Conservation (phyloP, 2,329 filamentous ascomycete genomes). For the Cladophialophora carrionii region DNA sequence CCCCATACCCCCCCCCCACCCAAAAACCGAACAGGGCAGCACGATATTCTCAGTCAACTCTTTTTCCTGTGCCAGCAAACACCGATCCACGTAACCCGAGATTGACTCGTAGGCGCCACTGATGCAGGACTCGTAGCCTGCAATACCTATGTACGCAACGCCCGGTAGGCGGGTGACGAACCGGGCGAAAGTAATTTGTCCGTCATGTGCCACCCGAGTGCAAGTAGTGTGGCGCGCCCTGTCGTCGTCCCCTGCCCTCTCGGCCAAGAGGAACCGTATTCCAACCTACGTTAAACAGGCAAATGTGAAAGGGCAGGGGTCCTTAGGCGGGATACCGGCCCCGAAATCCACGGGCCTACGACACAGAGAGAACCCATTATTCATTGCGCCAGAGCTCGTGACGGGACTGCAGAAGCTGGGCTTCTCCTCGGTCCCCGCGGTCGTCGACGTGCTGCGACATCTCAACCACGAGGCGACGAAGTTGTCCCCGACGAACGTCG, state of each 20-base stretch:
- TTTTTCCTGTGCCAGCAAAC: neutral
- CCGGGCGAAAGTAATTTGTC: neutral
- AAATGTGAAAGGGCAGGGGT: neutral
- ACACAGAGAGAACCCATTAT: conserved; percentile 5
- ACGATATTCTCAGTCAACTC: neutral
- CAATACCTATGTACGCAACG: conserved; percentile 8
- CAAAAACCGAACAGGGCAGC: neutral
- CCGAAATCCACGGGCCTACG: neutral
- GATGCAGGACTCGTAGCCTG: neutral
- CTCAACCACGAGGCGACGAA: conserved; percentile 16
- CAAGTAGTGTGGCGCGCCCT: neutral
- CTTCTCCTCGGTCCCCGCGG: conserved; percentile 18
- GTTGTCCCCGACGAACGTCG: conserved; percentile 10
- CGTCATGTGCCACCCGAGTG: conserved; percentile 1
- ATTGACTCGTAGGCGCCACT: neutral
- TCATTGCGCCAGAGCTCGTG: conserved; percentile 22
- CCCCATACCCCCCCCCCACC: neutral
- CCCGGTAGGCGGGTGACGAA: neutral
- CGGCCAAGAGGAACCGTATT: neutral
- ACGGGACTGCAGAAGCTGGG: conserved; percentile 17
- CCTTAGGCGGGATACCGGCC: neutral
- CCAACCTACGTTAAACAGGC: conserved; percentile 18
- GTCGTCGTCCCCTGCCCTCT: conserved; percentile 3
- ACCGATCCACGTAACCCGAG: neutral
- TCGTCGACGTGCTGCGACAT: conserved; percentile 16